phyloP scores from a whole-genome alignment of 1,284 basidiomycete genomes.

The Vanrija sp. region DNA sequence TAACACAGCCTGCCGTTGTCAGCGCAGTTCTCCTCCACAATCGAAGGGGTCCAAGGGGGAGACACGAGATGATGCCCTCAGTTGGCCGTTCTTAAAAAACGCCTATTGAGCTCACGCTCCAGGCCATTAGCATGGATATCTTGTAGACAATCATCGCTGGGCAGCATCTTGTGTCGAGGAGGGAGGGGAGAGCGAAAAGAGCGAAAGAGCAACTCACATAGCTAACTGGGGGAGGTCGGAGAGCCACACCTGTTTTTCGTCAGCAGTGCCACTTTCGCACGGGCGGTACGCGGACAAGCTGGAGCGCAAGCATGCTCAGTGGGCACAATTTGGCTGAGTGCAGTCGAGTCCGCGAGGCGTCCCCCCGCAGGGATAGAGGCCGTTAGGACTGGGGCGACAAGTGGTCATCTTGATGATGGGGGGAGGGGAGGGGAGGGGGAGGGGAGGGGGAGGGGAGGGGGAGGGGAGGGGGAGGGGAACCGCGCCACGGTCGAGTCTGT shows the following conservation, averaged over 20 bases:
- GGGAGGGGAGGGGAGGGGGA: neutral
- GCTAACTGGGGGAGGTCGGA: neutral
- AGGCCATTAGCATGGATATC: constrained; percentile 45
- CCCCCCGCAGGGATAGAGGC: constrained; percentile 38
- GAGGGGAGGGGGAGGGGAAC: too few species aligned
- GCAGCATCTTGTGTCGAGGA: constrained; percentile 8
- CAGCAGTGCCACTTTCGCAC: neutral
- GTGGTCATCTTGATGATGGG: constrained; percentile 26
- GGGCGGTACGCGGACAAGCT: neutral
- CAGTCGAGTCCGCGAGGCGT: constrained; percentile 42
- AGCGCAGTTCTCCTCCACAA: too few species aligned
- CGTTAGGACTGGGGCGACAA: constrained; percentile 49
- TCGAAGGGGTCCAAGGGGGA: too few species aligned
- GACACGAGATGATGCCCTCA: constrained; percentile 28
- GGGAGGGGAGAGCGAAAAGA: neutral
- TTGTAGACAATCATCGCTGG: constrained; percentile 42
- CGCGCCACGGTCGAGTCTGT: neutral
- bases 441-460: neutral
- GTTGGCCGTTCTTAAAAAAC: constrained; percentile 45
- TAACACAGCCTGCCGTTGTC: too few species aligned
- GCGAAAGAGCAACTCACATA: constrained; percentile 6
- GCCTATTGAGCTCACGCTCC: too few species aligned
- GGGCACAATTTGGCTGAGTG: constrained; percentile 41
- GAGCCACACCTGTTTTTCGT: neutral
- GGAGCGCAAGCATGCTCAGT: constrained; percentile 24